A percentile compares a stretch with the other conserved stretches of the same genome.
phyloP scores from a whole-genome alignment of 257 asterid species.

The Verbena officinalis region DNA sequence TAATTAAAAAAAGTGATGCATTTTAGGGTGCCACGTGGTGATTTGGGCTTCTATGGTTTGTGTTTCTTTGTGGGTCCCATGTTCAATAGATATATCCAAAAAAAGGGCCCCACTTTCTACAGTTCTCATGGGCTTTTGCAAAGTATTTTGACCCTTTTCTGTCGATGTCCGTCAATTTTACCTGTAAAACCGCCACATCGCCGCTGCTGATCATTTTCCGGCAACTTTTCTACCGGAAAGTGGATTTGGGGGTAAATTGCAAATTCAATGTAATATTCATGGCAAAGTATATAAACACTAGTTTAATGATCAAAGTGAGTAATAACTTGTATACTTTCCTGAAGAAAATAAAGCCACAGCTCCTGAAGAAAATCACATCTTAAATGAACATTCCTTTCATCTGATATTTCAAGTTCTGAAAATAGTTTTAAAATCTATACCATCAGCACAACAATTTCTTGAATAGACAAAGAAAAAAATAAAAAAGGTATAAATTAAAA shows the following conservation, averaged over 20 bases:
- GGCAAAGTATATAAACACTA: no score
- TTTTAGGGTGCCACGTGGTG: slow-evolving; percentile 36
- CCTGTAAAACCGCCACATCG: no score
- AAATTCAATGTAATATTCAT: no score
- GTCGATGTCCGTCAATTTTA: no score
- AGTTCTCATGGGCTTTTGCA: not conserved
- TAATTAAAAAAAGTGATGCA: not conserved
- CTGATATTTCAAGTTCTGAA: slow-evolving; percentile 36
- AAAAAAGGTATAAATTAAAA: slow-evolving; percentile 34
- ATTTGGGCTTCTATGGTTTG: slow-evolving; percentile 28
- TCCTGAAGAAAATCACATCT: slow-evolving; percentile 28
- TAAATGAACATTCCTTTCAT: slow-evolving; percentile 31
- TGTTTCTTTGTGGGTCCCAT: slow-evolving; percentile 29
- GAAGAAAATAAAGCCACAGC: slow-evolving; percentile 23
- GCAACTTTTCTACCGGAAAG: no score
- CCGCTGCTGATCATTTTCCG: no score
- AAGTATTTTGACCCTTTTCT: not conserved
- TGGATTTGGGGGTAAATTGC: no score
- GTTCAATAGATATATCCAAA: slow-evolving; percentile 29
- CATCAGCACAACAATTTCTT: slow-evolving; percentile 44
- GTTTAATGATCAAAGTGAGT: no score
- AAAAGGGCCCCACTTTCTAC: slow-evolving; percentile 11
- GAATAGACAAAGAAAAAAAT: no score
- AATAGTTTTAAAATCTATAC: slow-evolving; percentile 33
- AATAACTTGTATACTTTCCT: no score